Conservation (phyloP, 2,329 filamentous ascomycete species). For the Cladosporium oxysporum region DNA sequence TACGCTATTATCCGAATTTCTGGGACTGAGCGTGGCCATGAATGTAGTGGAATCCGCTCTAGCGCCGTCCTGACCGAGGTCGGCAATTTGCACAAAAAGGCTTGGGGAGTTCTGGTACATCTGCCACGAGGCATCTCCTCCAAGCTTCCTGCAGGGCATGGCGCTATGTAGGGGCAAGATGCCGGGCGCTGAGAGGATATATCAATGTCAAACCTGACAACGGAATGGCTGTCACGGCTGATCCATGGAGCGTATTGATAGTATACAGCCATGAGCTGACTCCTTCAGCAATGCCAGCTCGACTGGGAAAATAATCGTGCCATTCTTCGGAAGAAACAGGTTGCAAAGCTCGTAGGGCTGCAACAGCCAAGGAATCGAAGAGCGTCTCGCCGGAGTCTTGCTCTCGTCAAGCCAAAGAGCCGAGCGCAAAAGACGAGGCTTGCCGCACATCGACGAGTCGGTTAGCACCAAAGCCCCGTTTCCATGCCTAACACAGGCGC, state of each 20-base stretch:
- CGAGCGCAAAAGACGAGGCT: slow-evolving; percentile 4
- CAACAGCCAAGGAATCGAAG: neutral
- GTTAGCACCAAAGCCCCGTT: neutral
- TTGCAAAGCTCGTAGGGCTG: slow-evolving; percentile 3
- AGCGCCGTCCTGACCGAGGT: slow-evolving; percentile 11
- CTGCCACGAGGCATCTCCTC: neutral
- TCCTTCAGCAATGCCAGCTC: neutral
- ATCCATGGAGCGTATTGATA: neutral
- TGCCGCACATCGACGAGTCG: neutral
- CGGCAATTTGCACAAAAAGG: neutral
- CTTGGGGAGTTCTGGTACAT: neutral
- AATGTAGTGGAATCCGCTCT: neutral
- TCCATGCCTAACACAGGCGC: neutral
- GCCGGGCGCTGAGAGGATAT: neutral
- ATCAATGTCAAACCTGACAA: no score
- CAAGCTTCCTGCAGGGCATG: neutral
- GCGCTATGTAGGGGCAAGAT: neutral
- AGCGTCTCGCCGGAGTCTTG: slow-evolving; percentile 9
- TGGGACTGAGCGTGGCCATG: neutral
- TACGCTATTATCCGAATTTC: slow-evolving; percentile 10
- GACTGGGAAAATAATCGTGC: neutral
- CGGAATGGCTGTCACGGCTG: neutral
- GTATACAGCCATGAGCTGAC: neutral
- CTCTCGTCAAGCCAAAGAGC: slow-evolving; percentile 15
- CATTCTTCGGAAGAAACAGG: slow-evolving; percentile 4